These are phyloP conservation scores for Phlegmacium glaucopus DNA, from an alignment of 768 basidiomycete species.

Conservation along the genomic window DNA sequence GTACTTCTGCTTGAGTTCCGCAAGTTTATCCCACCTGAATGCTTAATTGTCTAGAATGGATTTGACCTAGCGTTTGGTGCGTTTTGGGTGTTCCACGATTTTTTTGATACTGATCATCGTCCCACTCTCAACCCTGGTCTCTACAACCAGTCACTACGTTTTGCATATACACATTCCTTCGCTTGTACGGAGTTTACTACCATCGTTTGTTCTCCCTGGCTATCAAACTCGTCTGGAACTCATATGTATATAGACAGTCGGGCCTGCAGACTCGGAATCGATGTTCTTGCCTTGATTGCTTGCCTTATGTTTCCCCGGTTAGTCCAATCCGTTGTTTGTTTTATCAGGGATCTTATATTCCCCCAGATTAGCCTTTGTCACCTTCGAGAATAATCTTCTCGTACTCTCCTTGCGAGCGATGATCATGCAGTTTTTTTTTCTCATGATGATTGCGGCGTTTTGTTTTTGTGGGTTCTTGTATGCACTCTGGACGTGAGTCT, in stretches of 20 bases:
- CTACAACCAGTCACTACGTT: constrained; percentile 65
- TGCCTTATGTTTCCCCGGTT: constrained; percentile 88
- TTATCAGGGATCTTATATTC: neutral
- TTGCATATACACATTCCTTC: constrained; percentile 69
- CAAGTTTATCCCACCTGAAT: constrained; percentile 8
- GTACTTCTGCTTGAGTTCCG: constrained; percentile 32
- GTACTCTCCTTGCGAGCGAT: constrained; percentile 85
- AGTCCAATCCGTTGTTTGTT: constrained; percentile 3
- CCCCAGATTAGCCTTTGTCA: constrained; percentile 83
- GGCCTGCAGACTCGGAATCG: constrained; percentile 71
- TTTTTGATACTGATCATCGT: too few species aligned
- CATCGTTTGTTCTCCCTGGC: constrained; percentile 41
- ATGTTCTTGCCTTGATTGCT: constrained; percentile 85
- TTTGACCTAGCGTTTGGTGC: constrained; percentile 89
- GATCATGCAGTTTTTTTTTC: constrained; percentile 83
- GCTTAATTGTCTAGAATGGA: constrained; percentile 59
- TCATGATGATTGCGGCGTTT: constrained; percentile 84
- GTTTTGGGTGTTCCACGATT: constrained; percentile 12
- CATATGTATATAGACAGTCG: constrained; percentile 43
- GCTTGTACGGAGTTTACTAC: constrained; percentile 74
- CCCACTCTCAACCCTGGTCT: too few species aligned
- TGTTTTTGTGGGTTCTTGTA: constrained; percentile 94
- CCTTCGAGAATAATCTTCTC: constrained; percentile 77
- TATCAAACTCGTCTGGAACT: neutral
- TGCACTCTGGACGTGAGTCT: constrained; percentile 83